A percentile compares a stretch with the other conserved stretches of the same genome.
Evolutionary conservation across 345 rosid species (phyloP).

Genomic region (Brassica cretica): DNA sequence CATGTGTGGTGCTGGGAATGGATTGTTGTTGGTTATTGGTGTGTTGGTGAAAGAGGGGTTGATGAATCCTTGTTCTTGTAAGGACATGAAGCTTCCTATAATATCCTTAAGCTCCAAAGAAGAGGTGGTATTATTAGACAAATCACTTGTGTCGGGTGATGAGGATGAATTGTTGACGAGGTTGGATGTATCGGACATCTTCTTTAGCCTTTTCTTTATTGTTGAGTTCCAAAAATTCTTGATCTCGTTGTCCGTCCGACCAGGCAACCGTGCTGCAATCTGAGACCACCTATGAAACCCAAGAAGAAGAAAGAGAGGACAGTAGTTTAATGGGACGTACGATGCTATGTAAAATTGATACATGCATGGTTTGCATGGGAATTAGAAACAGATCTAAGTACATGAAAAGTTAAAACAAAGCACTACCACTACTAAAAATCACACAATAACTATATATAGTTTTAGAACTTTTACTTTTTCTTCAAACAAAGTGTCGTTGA

Average conservation of each 20-base stretch:
- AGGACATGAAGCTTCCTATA: conserved; percentile 47
- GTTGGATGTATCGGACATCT: conserved; percentile 40
- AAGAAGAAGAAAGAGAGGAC: conserved; percentile 5
- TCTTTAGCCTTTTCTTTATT: conserved; percentile 85
- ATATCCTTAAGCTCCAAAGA: conserved; percentile 56
- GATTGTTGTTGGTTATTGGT: conserved; percentile 31
- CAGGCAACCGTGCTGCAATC: conserved; percentile 94
- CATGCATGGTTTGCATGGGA: conserved; percentile 38
- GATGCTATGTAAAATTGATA: neutral
- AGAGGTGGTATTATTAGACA: conserved; percentile 50
- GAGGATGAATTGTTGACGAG: conserved; percentile 36
- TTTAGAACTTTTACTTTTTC: neutral
- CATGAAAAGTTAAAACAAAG: neutral
- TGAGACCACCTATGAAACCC: conserved; percentile 81
- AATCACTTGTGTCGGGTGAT: conserved; percentile 54
- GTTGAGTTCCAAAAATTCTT: conserved; percentile 99
- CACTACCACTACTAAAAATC: neutral
- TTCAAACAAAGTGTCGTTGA: neutral
- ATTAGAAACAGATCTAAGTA: neutral
- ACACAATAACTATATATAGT: neutral
- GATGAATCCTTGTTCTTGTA: conserved; percentile 57
- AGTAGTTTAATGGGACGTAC: neutral
- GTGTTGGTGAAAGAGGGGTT: conserved; percentile 46
- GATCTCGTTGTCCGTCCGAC: conserved; percentile 95
- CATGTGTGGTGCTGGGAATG: conserved; percentile 22